phyloP scores from a whole-genome alignment of 129 eudicot species.

The Tanacetum coccineum region DNA sequence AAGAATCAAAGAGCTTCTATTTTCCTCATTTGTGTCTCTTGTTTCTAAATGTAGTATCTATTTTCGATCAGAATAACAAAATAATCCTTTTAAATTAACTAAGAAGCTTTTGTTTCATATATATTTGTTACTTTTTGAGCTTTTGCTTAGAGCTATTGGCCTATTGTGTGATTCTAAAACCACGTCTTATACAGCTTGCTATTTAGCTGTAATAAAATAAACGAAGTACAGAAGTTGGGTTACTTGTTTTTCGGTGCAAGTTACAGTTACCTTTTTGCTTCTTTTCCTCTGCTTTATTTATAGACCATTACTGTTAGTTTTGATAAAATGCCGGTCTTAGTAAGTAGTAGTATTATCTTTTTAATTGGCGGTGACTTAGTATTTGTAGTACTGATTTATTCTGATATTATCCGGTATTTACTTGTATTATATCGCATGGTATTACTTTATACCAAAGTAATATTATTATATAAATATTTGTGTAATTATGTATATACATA shows the following conservation, averaged over 20 bases:
- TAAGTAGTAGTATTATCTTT: slow-evolving; percentile 9
- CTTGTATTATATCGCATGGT: neutral
- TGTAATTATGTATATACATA: neutral
- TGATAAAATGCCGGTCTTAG: neutral
- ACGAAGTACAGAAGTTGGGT: neutral
- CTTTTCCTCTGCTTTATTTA: no score
- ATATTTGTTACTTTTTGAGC: neutral
- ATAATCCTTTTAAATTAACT: neutral
- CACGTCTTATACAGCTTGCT: neutral
- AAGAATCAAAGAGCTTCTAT: no score
- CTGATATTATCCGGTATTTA: neutral
- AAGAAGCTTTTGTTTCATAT: neutral
- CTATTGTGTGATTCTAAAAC: neutral
- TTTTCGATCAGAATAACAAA: no score
- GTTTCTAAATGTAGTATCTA: no score
- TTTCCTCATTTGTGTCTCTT: no score
- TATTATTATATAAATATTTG: neutral
- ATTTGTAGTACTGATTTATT: slow-evolving; percentile 2
- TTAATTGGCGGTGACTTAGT: neutral
- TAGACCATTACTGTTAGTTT: neutral
- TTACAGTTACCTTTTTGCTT: neutral
- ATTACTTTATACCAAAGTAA: neutral
- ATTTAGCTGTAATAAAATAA: neutral
- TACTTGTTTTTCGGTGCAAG: slow-evolving; percentile 8
- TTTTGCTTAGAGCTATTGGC: slow-evolving; percentile 1